Evolutionary conservation across 2,329 filamentous ascomycete genomes (phyloP).

Genomic region (Hansfordia pulvinata): DNA sequence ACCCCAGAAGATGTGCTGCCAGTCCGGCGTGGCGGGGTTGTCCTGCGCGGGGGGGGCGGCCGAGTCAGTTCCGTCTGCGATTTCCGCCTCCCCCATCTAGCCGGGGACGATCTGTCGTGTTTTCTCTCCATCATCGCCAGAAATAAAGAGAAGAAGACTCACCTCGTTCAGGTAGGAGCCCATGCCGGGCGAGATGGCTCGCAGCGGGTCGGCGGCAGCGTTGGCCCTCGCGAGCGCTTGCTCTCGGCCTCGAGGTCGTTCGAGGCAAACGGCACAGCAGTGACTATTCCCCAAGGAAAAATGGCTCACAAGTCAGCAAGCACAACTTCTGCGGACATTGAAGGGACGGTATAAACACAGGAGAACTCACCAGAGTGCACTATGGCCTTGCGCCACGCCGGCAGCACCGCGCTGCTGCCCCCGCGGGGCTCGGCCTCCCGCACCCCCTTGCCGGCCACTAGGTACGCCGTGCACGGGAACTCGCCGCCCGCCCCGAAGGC

Average conservation of each 20-base stretch:
- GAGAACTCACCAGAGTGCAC: constrained; percentile 24
- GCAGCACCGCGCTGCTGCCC: constrained; percentile 30
- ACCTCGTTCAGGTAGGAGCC: constrained; percentile 34
- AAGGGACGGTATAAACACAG: background rate
- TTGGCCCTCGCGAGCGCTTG: constrained; percentile 14
- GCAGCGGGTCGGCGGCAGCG: constrained; percentile 18
- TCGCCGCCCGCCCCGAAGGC: constrained; percentile 14
- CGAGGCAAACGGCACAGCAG: constrained; percentile 9
- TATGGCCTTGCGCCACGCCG: constrained; percentile 34
- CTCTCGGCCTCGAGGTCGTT: constrained; percentile 9
- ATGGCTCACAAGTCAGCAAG: too few relatives aligned
- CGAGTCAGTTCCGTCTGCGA: too few relatives aligned
- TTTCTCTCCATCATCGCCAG: too few relatives aligned
- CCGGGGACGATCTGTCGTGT: too few relatives aligned
- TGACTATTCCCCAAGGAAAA: background rate
- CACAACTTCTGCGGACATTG: too few relatives aligned
- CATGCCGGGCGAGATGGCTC: constrained; percentile 22
- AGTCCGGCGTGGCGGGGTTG: constrained; percentile 20
- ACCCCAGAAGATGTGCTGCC: constrained; percentile 27
- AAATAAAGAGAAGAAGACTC: constrained; percentile 3
- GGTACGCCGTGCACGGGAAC: constrained; percentile 21
- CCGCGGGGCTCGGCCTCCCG: constrained; percentile 27
- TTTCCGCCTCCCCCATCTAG: too few relatives aligned
- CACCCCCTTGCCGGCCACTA: constrained; percentile 30
- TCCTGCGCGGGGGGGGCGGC: constrained; percentile 13